These are phyloP conservation scores for Colletotrichum sp. DNA, from an alignment of 2,329 filamentous ascomycete species.

Conservation along the genomic window DNA sequence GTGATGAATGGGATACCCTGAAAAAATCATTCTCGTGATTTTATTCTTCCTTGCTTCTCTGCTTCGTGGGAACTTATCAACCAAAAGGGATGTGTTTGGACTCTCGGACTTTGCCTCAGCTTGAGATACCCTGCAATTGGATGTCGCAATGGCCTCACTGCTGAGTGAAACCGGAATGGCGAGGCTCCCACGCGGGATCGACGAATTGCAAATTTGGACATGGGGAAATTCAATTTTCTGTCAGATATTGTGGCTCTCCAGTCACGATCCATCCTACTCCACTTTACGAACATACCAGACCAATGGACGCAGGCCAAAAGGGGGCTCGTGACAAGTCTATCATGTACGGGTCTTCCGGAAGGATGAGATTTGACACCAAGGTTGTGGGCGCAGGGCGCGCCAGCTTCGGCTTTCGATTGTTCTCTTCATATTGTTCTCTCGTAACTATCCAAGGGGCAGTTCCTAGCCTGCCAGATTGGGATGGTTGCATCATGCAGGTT, in stretches of 20 bases:
- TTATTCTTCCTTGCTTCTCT: background rate
- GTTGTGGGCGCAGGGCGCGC: background rate
- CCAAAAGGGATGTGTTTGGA: background rate
- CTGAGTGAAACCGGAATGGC: background rate
- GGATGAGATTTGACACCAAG: background rate
- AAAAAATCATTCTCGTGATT: background rate
- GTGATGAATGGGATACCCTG: slow-evolving; percentile 11
- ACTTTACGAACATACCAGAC: background rate
- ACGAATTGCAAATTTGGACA: background rate
- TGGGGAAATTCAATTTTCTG: background rate
- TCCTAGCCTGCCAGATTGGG: background rate
- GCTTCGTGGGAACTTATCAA: background rate
- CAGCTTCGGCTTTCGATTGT: background rate
- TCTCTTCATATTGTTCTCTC: background rate
- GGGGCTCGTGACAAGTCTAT: background rate
- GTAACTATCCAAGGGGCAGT: background rate
- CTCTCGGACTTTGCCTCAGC: background rate
- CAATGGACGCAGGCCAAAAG: background rate
- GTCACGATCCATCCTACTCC: background rate
- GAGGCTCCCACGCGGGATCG: background rate
- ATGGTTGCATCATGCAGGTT: background rate
- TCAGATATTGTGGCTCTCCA: background rate
- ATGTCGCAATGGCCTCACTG: background rate
- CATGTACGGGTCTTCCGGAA: background rate
- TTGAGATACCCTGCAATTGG: background rate